These are phyloP conservation scores for Ramularia collo-cygni DNA, from an alignment of 2,329 filamentous ascomycete genomes.

Conservation along the genomic window DNA sequence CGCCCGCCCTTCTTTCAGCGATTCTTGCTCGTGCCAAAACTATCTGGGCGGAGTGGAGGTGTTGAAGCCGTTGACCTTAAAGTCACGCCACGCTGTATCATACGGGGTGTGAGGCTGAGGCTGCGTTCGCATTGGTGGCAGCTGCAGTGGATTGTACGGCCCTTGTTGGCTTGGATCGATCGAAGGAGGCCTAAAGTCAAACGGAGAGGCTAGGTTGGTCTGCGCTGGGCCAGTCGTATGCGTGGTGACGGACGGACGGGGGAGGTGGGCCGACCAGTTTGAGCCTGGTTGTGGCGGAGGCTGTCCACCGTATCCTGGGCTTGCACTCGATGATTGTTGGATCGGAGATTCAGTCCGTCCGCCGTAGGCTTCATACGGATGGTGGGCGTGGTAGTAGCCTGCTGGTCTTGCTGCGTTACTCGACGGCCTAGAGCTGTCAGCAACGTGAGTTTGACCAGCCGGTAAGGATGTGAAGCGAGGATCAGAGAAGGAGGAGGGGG, in stretches of 20 bases:
- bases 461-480: slow-evolving; percentile 14
- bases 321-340: slow-evolving; percentile 1
- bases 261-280: neutral
- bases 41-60: no score
- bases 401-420: slow-evolving; percentile 15
- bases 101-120: neutral
- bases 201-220: no score
- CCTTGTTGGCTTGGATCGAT: neutral
- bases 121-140: slow-evolving; percentile 12
- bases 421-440: slow-evolving; percentile 22
- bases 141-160: slow-evolving; percentile 1
- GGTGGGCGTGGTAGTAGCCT: neutral
- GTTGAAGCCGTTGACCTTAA: no score
- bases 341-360: slow-evolving; percentile 4
- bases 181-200: neutral
- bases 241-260: slow-evolving; percentile 1
- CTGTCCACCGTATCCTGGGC: no score
- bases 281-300: neutral
- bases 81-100: no score
- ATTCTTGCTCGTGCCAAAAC: no score
- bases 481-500: slow-evolving; percentile 20
- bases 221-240: neutral
- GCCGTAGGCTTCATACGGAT: slow-evolving; percentile 3
- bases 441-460: slow-evolving; percentile 10
- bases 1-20: no score